Conservation (phyloP, 139 green algal genomes). For the Chlorella ohadii region DNA sequence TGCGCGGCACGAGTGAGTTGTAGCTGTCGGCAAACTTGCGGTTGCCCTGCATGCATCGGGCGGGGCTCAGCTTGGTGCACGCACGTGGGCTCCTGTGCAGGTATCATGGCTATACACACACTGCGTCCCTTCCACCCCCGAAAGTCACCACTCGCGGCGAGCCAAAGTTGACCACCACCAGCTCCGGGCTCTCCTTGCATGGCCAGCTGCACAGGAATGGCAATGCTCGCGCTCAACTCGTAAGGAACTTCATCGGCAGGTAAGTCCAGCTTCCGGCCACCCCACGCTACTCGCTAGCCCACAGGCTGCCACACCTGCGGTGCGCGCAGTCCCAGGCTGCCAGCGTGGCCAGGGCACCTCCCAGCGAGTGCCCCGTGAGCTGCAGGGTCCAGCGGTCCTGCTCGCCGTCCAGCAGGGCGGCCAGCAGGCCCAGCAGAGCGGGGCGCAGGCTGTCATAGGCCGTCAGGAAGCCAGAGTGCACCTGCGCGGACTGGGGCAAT, state of each 20-base stretch:
- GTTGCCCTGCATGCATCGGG: background rate
- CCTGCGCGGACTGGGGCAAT: slow-evolving; percentile 16
- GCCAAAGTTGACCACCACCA: slow-evolving; percentile 85
- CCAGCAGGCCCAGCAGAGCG: slow-evolving; percentile 60
- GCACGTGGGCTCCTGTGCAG: too few species aligned
- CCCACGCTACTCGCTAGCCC: too few species aligned
- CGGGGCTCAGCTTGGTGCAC: background rate
- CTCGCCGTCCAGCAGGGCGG: slow-evolving; percentile 45
- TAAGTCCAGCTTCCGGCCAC: too few species aligned
- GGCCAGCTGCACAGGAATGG: background rate
- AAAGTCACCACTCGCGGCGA: slow-evolving; percentile 75
- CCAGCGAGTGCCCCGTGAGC: slow-evolving; percentile 76
- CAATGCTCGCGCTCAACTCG: too few species aligned
- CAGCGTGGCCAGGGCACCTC: slow-evolving; percentile 85
- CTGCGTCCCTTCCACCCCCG: too few species aligned
- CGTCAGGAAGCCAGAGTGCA: slow-evolving; percentile 53
- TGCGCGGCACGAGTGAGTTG: slow-evolving; percentile 61
- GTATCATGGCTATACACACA: too few species aligned
- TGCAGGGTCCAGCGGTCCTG: background rate
- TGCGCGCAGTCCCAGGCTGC: slow-evolving; percentile 77
- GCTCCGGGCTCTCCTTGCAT: background rate
- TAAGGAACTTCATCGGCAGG: too few species aligned
- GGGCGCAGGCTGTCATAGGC: slow-evolving; percentile 43
- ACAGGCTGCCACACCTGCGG: slow-evolving; percentile 48
- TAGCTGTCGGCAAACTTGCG: slow-evolving; percentile 70